Evolutionary conservation across 1,284 basidiomycete species (phyloP).

Genomic region (Papiliotrema laurentii): DNA sequence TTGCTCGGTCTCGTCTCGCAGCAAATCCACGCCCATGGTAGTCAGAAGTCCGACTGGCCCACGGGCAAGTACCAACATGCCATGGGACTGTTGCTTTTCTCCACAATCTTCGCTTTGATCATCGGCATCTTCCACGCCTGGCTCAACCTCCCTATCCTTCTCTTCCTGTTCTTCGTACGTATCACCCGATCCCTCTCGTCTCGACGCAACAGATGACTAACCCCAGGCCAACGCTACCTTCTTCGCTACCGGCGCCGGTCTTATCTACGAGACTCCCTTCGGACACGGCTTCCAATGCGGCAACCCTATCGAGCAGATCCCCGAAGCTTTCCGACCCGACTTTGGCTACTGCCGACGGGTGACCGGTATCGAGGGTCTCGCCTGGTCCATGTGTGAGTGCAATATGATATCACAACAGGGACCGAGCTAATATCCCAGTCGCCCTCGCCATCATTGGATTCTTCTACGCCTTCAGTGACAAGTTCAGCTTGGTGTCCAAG

Average conservation of each 20-base stretch:
- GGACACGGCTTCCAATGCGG: slow-evolving; percentile 40
- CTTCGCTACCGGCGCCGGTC: slow-evolving; percentile 32
- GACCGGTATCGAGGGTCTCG: slow-evolving; percentile 32
- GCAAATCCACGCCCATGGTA: slow-evolving; percentile 37
- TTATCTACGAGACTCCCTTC: slow-evolving; percentile 36
- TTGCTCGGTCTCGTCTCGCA: slow-evolving; percentile 37
- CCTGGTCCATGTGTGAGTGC: slow-evolving; percentile 38
- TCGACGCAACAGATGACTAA: slow-evolving; percentile 1
- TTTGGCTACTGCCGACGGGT: slow-evolving; percentile 26
- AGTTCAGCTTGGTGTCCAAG: slow-evolving; percentile 22
- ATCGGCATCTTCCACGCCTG: slow-evolving; percentile 33
- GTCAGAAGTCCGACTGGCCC: slow-evolving; percentile 19
- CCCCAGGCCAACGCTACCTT: slow-evolving; percentile 18
- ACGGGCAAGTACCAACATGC: slow-evolving; percentile 25
- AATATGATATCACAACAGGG: background rate
- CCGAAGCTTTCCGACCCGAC: slow-evolving; percentile 23
- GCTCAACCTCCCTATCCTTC: slow-evolving; percentile 14
- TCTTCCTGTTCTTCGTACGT: slow-evolving; percentile 32
- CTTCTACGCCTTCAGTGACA: slow-evolving; percentile 31
- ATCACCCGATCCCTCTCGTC: background rate
- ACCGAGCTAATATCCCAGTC: slow-evolving; percentile 12
- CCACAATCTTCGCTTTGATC: slow-evolving; percentile 28
- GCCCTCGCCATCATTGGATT: slow-evolving; percentile 30
- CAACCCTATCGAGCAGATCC: slow-evolving; percentile 25
- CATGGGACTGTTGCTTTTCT: slow-evolving; percentile 35